Conservation (phyloP, 352 stramenopile species). For the Phytophthora foliorum region DNA sequence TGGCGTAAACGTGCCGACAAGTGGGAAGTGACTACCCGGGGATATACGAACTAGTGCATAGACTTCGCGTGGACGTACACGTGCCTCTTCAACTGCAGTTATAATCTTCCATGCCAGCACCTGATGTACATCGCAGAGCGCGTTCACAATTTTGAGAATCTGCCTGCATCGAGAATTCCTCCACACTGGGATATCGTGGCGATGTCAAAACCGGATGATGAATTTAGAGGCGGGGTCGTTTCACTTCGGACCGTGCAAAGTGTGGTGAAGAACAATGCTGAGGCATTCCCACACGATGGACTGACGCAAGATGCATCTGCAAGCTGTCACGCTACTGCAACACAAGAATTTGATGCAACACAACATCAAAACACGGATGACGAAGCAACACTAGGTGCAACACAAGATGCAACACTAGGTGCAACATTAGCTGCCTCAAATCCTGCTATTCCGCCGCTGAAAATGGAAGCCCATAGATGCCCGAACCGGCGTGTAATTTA, state of each 20-base stretch:
- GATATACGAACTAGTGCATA: no score
- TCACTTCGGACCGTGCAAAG: background rate
- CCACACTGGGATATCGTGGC: background rate
- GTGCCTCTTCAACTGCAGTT: background rate
- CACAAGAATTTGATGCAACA: background rate
- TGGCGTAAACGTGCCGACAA: no score
- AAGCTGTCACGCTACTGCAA: background rate
- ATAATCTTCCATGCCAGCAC: background rate
- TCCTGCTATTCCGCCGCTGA: no score
- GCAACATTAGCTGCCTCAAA: background rate
- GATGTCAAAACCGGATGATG: background rate
- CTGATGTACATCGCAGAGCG: background rate
- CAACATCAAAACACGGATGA: background rate
- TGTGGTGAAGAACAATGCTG: background rate
- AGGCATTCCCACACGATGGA: background rate
- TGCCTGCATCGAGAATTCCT: background rate
- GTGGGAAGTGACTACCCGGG: no score
- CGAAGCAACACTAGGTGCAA: background rate
- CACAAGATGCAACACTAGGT: background rate
- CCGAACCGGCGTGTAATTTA: background rate
- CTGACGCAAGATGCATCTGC: background rate
- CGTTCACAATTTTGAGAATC: background rate
- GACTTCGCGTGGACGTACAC: background rate
- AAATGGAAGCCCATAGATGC: background rate
- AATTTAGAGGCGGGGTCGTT: background rate